These are phyloP conservation scores for Sporisorium graminicola DNA, from an alignment of 1,284 basidiomycete species.

Conservation along the genomic window DNA sequence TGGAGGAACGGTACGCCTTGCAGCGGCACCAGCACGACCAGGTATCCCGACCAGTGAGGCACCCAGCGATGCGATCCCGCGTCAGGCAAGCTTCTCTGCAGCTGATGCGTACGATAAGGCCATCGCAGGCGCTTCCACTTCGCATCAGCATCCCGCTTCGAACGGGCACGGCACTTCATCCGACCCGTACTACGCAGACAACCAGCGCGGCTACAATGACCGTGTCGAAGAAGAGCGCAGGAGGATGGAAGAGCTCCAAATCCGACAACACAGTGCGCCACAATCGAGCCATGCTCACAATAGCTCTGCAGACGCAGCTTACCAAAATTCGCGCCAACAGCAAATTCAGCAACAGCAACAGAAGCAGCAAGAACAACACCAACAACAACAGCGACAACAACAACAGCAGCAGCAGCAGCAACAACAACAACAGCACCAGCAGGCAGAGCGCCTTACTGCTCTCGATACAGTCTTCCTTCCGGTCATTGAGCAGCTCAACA, in stretches of 20 bases:
- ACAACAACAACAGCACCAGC: slow-evolving; percentile 21
- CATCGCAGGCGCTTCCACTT: slow-evolving; percentile 24
- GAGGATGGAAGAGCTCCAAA: slow-evolving; percentile 48
- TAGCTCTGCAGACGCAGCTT: slow-evolving; percentile 2
- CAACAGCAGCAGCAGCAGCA: slow-evolving; percentile 29
- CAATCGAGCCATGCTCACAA: not conserved
- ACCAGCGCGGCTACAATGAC: slow-evolving; percentile 18
- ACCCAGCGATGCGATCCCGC: slow-evolving; percentile 12
- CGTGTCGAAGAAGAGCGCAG: slow-evolving; percentile 48
- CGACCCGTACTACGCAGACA: slow-evolving; percentile 34
- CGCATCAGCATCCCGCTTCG: slow-evolving; percentile 9
- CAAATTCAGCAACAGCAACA: slow-evolving; percentile 31
- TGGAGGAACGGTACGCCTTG: slow-evolving; percentile 58
- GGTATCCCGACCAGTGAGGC: slow-evolving; percentile 31
- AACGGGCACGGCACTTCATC: slow-evolving; percentile 30
- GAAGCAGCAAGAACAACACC: slow-evolving; percentile 15
- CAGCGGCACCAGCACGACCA: slow-evolving; percentile 35
- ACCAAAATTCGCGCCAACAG: slow-evolving; percentile 12
- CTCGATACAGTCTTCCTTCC: slow-evolving; percentile 62
- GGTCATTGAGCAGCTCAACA: slow-evolving; percentile 61
- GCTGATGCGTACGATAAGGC: slow-evolving; percentile 51
- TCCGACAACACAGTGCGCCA: slow-evolving; percentile 14
- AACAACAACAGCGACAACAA: too few relatives aligned
- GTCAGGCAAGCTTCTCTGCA: slow-evolving; percentile 34
- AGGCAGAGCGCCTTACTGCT: slow-evolving; percentile 47